A percentile compares a stretch with the other conserved stretches of the same genome.
These are phyloP conservation scores for Staphylotrichum tortipilum DNA, from an alignment of 495 filamentous ascomycete species.

Conservation along the genomic window DNA sequence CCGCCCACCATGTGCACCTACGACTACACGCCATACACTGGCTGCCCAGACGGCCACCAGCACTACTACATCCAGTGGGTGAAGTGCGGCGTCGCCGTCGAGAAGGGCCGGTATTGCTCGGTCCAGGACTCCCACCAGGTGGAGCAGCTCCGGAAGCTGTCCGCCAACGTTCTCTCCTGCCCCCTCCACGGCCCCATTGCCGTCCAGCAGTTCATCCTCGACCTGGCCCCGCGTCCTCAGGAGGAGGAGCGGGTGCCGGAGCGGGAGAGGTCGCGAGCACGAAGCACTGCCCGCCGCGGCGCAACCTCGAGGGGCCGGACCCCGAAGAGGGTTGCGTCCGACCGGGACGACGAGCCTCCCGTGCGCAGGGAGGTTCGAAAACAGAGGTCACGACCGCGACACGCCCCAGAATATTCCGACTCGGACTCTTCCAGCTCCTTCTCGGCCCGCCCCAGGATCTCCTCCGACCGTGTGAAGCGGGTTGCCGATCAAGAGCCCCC, in stretches of 20 bases:
- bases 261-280: background rate
- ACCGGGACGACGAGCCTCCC: background rate
- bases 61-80: conserved; percentile 29
- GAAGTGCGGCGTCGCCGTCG: conserved; percentile 22
- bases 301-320: background rate
- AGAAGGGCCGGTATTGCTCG: conserved; percentile 18
- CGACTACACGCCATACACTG: conserved; percentile 25
- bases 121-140: conserved; percentile 14
- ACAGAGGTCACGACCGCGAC: background rate
- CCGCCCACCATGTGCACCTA: conserved; percentile 24
- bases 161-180: conserved; percentile 20
- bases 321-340: background rate
- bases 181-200: conserved; percentile 23
- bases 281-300: background rate
- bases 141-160: conserved; percentile 18
- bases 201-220: conserved; percentile 20
- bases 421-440: conserved; percentile 3
- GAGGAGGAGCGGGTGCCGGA: background rate
- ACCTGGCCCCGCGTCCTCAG: background rate
- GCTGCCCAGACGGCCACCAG: conserved; percentile 17
- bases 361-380: background rate
- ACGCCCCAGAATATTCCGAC: background rate
- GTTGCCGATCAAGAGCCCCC: background rate
- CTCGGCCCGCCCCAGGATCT: background rate
- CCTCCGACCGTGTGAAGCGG: background rate